phyloP scores from a whole-genome alignment of 768 basidiomycete genomes.

The Suillus lakei region DNA sequence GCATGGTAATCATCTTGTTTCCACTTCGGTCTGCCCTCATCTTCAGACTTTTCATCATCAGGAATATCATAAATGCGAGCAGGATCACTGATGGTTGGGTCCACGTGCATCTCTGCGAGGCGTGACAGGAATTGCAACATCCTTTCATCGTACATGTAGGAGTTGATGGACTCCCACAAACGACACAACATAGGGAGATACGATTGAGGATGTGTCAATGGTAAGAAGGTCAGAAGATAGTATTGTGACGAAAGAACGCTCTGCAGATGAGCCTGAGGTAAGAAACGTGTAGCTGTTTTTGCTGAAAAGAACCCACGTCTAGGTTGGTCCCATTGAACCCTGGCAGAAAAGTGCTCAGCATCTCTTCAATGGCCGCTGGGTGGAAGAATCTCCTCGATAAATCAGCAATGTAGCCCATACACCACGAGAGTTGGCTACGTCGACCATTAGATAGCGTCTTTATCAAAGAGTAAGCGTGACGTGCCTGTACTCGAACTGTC shows the following conservation, averaged over 20 bases:
- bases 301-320: slow-evolving; percentile 54
- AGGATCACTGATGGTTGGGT: slow-evolving; percentile 78
- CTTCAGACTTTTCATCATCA: slow-evolving; percentile 69
- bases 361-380: slow-evolving; percentile 82
- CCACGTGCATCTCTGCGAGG: slow-evolving; percentile 75
- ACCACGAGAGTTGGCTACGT: slow-evolving; percentile 73
- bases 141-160: slow-evolving; percentile 88
- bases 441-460: not conserved
- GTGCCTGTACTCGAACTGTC: slow-evolving; percentile 81
- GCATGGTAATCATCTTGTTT: slow-evolving; percentile 45
- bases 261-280: slow-evolving; percentile 82
- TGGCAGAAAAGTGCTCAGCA: slow-evolving; percentile 88
- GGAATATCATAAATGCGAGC: slow-evolving; percentile 58
- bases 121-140: slow-evolving; percentile 84
- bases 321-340: slow-evolving; percentile 74
- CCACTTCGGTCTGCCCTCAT: slow-evolving; percentile 65
- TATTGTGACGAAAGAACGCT: slow-evolving; percentile 82
- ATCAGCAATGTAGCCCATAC: slow-evolving; percentile 74
- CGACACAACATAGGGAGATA: slow-evolving; percentile 86
- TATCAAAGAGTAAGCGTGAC: slow-evolving; percentile 26
- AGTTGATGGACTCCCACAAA: slow-evolving; percentile 88
- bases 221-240: slow-evolving; percentile 85
- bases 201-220: slow-evolving; percentile 81
- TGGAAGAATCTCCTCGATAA: slow-evolving; percentile 84
- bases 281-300: slow-evolving; percentile 1